These are phyloP conservation scores for Lipomyces yamadae DNA, from an alignment of 805 yeast genomes.

Conservation along the genomic window DNA sequence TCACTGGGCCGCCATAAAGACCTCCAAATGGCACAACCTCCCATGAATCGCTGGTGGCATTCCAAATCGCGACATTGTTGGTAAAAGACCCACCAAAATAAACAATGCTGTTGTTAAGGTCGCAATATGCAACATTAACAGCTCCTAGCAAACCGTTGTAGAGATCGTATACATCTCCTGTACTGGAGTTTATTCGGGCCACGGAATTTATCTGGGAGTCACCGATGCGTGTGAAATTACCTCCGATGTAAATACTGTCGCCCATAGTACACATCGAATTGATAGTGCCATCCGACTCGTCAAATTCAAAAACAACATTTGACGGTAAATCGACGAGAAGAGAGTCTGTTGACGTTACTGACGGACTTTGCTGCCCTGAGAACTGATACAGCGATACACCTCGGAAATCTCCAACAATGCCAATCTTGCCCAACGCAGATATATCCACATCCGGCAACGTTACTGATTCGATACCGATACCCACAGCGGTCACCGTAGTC, in stretches of 20 bases:
- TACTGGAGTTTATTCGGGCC: constrained; percentile 40
- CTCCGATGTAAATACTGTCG: constrained; percentile 40
- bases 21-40: constrained; percentile 72
- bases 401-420: constrained; percentile 48
- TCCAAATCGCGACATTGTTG: constrained; percentile 68
- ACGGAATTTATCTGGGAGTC: constrained; percentile 32
- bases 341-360: constrained; percentile 24
- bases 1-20: constrained; percentile 62
- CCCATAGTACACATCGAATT: constrained; percentile 38
- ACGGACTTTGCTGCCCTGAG: constrained; percentile 24
- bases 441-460: constrained; percentile 24
- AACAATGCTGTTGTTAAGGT: constrained; percentile 53
- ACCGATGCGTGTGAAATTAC: constrained; percentile 44
- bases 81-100: constrained; percentile 84
- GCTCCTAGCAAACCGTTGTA: constrained; percentile 45
- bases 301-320: constrained; percentile 20
- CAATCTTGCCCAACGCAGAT: constrained; percentile 41
- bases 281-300: constrained; percentile 31
- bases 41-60: constrained; percentile 52
- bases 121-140: constrained; percentile 56
- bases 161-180: constrained; percentile 40
- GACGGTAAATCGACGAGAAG: constrained; percentile 29
- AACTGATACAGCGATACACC: constrained; percentile 48
- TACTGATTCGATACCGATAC: not conserved
- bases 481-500: not conserved